A percentile compares a stretch with the other conserved stretches of the same genome.
These are phyloP conservation scores for Xylaria sp. DNA, from an alignment of 2,329 filamentous ascomycete species.

Conservation along the genomic window DNA sequence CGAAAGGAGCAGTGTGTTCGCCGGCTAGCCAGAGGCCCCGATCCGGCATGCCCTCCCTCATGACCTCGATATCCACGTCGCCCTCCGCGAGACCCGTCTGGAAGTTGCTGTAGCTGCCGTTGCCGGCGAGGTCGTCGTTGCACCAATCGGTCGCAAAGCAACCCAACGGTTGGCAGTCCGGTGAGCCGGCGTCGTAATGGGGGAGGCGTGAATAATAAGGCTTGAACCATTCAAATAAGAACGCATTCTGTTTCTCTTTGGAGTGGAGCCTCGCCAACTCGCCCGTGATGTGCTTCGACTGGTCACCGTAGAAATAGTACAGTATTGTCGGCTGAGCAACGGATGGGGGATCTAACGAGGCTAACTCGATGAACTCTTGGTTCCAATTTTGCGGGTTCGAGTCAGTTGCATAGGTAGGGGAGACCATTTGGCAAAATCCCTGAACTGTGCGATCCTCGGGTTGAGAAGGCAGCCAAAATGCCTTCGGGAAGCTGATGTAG, in stretches of 20 bases:
- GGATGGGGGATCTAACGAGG: constrained; percentile 59
- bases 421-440: constrained; percentile 76
- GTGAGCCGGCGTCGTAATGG: constrained; percentile 57
- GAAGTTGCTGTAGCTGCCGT: constrained; percentile 85
- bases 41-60: constrained; percentile 65
- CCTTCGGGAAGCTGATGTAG: constrained; percentile 70
- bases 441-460: constrained; percentile 49
- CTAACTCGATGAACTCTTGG: constrained; percentile 77
- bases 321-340: constrained; percentile 78
- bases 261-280: constrained; percentile 45
- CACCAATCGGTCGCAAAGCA: constrained; percentile 78
- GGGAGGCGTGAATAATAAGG: constrained; percentile 80
- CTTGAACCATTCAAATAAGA: constrained; percentile 67
- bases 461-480: constrained; percentile 68
- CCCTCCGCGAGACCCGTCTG: constrained; percentile 72
- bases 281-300: constrained; percentile 57
- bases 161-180: constrained; percentile 63
- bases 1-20: constrained; percentile 88
- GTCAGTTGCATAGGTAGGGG: constrained; percentile 66
- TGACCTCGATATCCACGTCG: constrained; percentile 69
- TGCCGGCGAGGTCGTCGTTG: constrained; percentile 75
- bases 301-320: constrained; percentile 76
- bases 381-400: constrained; percentile 69
- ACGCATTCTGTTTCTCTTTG: constrained; percentile 52
- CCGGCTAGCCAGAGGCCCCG: constrained; percentile 82